Evolutionary conservation across 768 basidiomycete species (phyloP), one percentile per base, ranked within the genome.

Genomic region (Kwoniella mangroviensis): DNA sequence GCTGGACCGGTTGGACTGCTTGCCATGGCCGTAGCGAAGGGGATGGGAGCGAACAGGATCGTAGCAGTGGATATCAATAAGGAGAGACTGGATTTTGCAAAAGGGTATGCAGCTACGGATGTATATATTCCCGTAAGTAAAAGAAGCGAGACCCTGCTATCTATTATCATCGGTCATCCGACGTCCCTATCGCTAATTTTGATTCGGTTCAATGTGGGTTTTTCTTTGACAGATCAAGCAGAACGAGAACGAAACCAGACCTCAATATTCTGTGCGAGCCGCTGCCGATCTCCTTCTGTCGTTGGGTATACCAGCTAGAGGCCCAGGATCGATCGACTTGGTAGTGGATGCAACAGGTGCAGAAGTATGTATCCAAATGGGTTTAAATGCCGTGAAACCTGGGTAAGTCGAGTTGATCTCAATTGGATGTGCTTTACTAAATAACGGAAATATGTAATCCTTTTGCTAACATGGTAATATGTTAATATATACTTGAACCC

Each of bases 1-100:
- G 94, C 85, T 21, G 84, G 94, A 2, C 95, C 94, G 2, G 89
- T 91, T 65, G 90, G 91, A n/a, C 85, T 86, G 34, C 88, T 97
- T 22, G 92, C 91, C 79, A 93, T 95, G 91, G 94, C 93, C 7
- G 93, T 94, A n/a, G 95, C 96, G 7, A 94, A 91, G 81, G 94
- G 95, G 2, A 86, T 96, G 57, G 94, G 94, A 43, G 96, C 94
- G 2, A 86, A 87, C 52, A 89, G 91, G 58, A 87, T 96, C 71
- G 87, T 98, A 69, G 94, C 90, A 3, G 88, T 96, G 70, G 94
- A 85, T 72, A 84, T 84, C 68, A 84, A 84, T 63, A 85, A 88
- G 41, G 83, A 86, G 34, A 90, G 95, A 45, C 89, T 98, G 58
- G 87, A 92, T 60, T 97, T 98, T 79, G 94, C 95, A 19, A 91